Percentiles rank a stretch among this genome's conserved stretches.
These are phyloP conservation scores for Thermothielavioides terrestris DNA, from an alignment of 495 filamentous ascomycete genomes.

Conservation along the genomic window DNA sequence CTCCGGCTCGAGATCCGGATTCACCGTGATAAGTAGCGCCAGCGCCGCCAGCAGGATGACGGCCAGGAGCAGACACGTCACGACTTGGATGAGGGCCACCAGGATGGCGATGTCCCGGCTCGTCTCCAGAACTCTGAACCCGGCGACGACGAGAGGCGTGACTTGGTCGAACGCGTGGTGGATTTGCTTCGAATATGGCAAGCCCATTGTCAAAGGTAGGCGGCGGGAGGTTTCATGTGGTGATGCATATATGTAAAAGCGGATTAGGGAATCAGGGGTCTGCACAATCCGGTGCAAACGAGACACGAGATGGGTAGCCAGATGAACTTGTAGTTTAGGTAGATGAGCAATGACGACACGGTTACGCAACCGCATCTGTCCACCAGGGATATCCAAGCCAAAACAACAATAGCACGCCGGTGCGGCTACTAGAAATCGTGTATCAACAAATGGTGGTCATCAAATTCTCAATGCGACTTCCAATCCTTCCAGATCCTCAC, in stretches of 20 bases:
- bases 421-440: no score
- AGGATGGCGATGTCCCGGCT: constrained; percentile 7
- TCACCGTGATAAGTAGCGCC: constrained; percentile 4
- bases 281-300: no score
- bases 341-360: no score
- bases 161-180: constrained; percentile 12
- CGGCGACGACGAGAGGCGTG: constrained; percentile 7
- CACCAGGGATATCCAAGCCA: no score
- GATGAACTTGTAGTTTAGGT: no score
- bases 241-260: neutral
- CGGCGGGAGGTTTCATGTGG: neutral
- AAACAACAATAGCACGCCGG: no score
- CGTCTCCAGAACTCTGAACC: constrained; percentile 8
- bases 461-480: no score
- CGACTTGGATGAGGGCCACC: constrained; percentile 6
- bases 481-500: no score
- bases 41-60: neutral
- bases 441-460: no score
- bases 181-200: constrained; percentile 11
- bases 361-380: no score
- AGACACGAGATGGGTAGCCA: no score
- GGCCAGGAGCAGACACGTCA: neutral
- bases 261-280: no score
- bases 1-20: constrained; percentile 9
- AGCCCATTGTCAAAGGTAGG: neutral